Evolutionary conservation across 306 rosid genomes (phyloP).

Genomic region (Cucumis sativus): DNA sequence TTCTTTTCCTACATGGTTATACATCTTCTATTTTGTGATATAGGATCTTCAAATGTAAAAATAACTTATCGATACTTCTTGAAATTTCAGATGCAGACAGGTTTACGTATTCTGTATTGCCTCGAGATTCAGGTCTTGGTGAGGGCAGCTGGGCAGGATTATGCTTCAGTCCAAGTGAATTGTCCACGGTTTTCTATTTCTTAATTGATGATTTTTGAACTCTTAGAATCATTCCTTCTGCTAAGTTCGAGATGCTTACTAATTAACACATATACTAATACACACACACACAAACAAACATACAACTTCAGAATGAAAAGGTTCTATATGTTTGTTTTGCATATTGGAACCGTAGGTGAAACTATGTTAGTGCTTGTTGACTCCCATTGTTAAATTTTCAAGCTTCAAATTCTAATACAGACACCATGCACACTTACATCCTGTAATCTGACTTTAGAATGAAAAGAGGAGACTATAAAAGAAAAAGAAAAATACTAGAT

Average conservation of each 20-base stretch:
- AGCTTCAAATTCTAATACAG: background rate
- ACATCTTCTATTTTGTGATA: background rate
- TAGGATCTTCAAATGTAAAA: conserved; percentile 13
- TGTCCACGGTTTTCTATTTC: conserved; percentile 44
- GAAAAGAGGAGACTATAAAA: background rate
- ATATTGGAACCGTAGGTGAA: background rate
- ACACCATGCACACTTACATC: background rate
- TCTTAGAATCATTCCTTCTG: background rate
- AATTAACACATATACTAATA: background rate
- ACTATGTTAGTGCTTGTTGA: background rate
- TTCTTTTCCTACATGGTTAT: background rate
- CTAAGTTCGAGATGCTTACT: background rate
- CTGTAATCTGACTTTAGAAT: background rate
- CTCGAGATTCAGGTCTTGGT: conserved; percentile 60
- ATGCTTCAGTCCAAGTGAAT: conserved; percentile 71
- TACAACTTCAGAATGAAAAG: background rate
- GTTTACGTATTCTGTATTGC: conserved; percentile 65
- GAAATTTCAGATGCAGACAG: conserved; percentile 48
- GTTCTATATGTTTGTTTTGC: background rate
- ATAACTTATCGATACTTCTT: conserved; percentile 11
- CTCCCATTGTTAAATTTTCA: background rate
- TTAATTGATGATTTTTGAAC: background rate
- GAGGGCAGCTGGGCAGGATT: conserved; percentile 94
- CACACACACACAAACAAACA: background rate
- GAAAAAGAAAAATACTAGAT: background rate